phyloP scores from a whole-genome alignment of 331 rosid genomes.

The Rhamnella rubrinervis region DNA sequence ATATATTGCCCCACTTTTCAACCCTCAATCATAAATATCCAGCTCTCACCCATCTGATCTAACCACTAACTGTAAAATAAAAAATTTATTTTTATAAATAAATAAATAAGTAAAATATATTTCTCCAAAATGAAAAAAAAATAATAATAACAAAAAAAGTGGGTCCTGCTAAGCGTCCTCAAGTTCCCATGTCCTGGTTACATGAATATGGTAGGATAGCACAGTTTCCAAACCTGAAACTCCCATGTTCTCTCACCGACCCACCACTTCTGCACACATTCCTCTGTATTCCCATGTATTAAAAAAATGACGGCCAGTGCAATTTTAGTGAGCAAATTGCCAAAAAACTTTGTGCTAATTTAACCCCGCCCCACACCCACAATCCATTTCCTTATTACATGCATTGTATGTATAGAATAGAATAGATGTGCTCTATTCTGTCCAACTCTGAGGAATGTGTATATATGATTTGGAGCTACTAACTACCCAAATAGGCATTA shows the following conservation, averaged over 20 bases:
- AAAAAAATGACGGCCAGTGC: not conserved
- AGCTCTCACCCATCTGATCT: not conserved
- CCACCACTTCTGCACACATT: constrained; percentile 41
- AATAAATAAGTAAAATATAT: not conserved
- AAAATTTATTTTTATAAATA: not conserved
- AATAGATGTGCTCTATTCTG: too few species aligned
- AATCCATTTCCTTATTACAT: too few species aligned
- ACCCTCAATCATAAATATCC: not conserved
- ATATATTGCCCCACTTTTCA: constrained; percentile 4
- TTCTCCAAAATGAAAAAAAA: not conserved
- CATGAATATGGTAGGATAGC: constrained; percentile 50
- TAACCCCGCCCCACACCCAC: too few species aligned
- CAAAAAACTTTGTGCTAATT: too few species aligned
- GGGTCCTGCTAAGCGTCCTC: constrained; percentile 35
- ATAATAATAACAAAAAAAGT: not conserved
- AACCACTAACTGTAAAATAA: constrained; percentile 10
- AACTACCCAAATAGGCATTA: too few species aligned
- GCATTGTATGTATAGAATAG: too few species aligned
- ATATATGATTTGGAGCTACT: too few species aligned
- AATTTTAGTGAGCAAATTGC: too few species aligned
- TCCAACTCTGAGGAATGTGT: too few species aligned
- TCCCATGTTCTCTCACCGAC: constrained; percentile 53
- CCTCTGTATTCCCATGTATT: constrained; percentile 27
- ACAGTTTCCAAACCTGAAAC: constrained; percentile 59
- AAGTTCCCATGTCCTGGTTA: constrained; percentile 61